Evolutionary conservation across 164 flowering plant genomes (phyloP).

Genomic region (Euptelea pleiosperma): DNA sequence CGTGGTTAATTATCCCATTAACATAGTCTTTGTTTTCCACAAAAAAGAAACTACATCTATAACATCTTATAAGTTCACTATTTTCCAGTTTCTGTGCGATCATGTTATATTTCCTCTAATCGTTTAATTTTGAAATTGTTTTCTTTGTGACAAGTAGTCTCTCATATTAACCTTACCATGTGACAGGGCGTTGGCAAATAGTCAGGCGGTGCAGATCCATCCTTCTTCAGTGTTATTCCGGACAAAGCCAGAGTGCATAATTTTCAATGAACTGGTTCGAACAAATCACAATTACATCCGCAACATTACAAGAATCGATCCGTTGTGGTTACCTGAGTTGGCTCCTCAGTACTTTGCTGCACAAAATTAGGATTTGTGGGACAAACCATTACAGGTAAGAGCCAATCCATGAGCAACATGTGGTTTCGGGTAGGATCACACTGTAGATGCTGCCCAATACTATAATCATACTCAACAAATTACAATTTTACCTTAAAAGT

Average conservation of each 20-base stretch:
- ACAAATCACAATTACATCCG: slow-evolving; percentile 74
- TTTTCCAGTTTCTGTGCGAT: neutral
- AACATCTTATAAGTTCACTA: too few species aligned
- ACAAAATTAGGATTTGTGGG: slow-evolving; percentile 24
- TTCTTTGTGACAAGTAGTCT: neutral
- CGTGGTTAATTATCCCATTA: too few species aligned
- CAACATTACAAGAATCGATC: slow-evolving; percentile 70
- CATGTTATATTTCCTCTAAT: neutral
- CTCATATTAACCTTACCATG: slow-evolving; percentile 2
- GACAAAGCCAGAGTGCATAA: slow-evolving; percentile 72
- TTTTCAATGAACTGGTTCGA: slow-evolving; percentile 76
- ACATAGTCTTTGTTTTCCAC: too few species aligned
- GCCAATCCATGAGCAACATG: too few species aligned
- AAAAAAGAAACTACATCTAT: too few species aligned
- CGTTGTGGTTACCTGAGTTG: slow-evolving; percentile 80
- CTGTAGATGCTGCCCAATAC: too few species aligned
- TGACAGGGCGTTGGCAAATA: slow-evolving; percentile 69
- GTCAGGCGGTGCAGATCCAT: slow-evolving; percentile 75
- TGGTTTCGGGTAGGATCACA: too few species aligned
- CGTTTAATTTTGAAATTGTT: neutral
- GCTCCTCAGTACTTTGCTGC: slow-evolving; percentile 71
- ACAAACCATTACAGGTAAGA: slow-evolving; percentile 15
- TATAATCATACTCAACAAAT: too few species aligned
- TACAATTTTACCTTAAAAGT: too few species aligned
- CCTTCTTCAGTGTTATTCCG: slow-evolving; percentile 74